A percentile compares a stretch with the other conserved stretches of the same genome.
Evolutionary conservation across 257 asterid species (phyloP).

Genomic region (Handroanthus guayacan): DNA sequence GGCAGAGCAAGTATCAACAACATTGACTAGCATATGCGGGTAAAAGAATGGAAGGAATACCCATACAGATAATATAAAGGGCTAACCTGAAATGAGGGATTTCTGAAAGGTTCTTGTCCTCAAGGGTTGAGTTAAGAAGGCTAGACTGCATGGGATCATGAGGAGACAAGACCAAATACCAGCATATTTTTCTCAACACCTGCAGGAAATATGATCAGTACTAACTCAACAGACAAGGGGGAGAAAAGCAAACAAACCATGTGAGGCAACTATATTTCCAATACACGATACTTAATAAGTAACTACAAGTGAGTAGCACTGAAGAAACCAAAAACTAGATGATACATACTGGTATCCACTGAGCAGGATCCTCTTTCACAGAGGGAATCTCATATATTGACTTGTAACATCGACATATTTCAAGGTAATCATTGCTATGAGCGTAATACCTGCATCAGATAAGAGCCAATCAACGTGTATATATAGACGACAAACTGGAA

Average conservation of each 20-base stretch:
- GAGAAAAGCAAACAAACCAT: constrained; percentile 24
- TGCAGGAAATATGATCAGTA: constrained; percentile 36
- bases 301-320: background rate
- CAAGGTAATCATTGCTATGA: constrained; percentile 92
- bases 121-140: constrained; percentile 91
- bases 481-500: background rate
- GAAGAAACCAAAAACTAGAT: constrained; percentile 14
- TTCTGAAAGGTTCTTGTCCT: constrained; percentile 93
- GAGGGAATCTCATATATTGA: constrained; percentile 92
- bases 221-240: constrained; percentile 7
- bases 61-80: background rate
- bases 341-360: constrained; percentile 80
- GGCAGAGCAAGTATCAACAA: constrained; percentile 26
- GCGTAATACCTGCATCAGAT: constrained; percentile 67
- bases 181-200: constrained; percentile 97
- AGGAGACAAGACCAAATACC: constrained; percentile 92
- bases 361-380: constrained; percentile 82
- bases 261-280: background rate
- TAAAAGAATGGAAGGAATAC: constrained; percentile 5
- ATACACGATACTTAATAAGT: background rate
- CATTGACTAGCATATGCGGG: constrained; percentile 16
- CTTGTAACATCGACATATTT: constrained; percentile 95
- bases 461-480: constrained; percentile 3
- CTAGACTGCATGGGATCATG: constrained; percentile 97
- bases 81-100: constrained; percentile 84